Base-by-base conservation (phyloP, 176 grass and related monocot species). In the Luzula sylvatica region DNA sequence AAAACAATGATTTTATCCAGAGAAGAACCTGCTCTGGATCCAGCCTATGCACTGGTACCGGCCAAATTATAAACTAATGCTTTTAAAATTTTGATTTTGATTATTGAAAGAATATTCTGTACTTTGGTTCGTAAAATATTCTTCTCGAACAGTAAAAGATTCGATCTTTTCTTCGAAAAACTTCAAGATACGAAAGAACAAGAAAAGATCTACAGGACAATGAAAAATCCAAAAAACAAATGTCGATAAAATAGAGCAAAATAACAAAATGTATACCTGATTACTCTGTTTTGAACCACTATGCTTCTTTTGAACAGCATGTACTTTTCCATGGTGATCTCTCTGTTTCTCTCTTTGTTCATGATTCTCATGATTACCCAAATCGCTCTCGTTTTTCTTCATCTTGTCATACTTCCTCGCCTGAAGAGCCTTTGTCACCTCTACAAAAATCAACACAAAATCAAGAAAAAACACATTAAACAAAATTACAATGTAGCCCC, bases 341-440 rank as follows among this genome's bases (percentile, higher is more conserved):
- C 26, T 50, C 11, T 32, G 42, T 19, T 19, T 49, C 24, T 49
- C 60, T 32, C 47, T 30, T 35, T 32, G 24, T 18, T 64, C 26
- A n/a, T n/a, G 60, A 47, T 22, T 30, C 16, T 63, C 59, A 35
- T n/a, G n/a, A 26, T 27, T 58, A 66, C 67, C 72, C 74, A 75
- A 65, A 65, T 78, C 79, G 72, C 23, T 68, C 86, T 67, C 66
- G 72, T 79, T 58, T 50, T 74, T 83, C 86, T 68, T 78, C 78
- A 87, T 71, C 78, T 99, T 99, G 56, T 99, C 93, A 48, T 67
- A 41, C 56, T 92, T 80, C 69, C 93, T 80, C 46, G 75, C 81
- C 38, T 52, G 70, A 25, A 99, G 64, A 71, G 93, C 93, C 60
- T 83, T 87, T 5, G 72, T 87, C 47, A 99, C 93, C 56, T 99